phyloP scores from a whole-genome alignment of 768 basidiomycete genomes.

The Russula compacta region DNA sequence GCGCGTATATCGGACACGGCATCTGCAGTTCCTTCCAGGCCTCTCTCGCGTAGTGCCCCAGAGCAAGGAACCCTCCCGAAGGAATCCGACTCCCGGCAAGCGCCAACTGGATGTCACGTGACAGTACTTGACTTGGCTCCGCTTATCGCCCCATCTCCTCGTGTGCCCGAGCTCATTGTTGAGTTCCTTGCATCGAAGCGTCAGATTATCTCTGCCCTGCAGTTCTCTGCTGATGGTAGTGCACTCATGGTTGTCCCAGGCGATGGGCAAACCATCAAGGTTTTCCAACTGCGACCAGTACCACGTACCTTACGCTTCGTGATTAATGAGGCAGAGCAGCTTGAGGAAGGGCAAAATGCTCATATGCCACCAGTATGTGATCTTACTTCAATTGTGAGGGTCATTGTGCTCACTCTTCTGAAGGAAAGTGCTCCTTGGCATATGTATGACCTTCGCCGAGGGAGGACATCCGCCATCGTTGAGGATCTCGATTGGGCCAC shows the following conservation, averaged over 20 bases:
- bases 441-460: constrained; percentile 62
- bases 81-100: not conserved
- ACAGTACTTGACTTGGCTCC: constrained; percentile 48
- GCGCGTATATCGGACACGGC: constrained; percentile 13
- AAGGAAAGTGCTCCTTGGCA: constrained; percentile 35
- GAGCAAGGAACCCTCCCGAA: constrained; percentile 7
- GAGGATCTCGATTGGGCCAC: constrained; percentile 43
- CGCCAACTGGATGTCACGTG: constrained; percentile 31
- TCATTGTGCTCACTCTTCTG: not conserved
- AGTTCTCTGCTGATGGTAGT: constrained; percentile 48
- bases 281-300: constrained; percentile 36
- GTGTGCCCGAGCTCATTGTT: constrained; percentile 29
- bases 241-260: constrained; percentile 39
- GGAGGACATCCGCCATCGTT: constrained; percentile 58
- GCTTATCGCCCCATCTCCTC: constrained; percentile 22
- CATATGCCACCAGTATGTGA: not conserved
- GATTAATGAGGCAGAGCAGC: not conserved
- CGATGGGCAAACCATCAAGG: constrained; percentile 46
- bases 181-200: constrained; percentile 43
- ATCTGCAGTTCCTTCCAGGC: constrained; percentile 13
- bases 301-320: constrained; percentile 19
- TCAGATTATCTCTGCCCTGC: constrained; percentile 38
- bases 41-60: constrained; percentile 31
- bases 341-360: not conserved
- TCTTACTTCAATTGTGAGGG: not conserved